These are phyloP conservation scores for Elsinoe ampelina DNA, from an alignment of 2,329 filamentous ascomycete species.

Conservation along the genomic window DNA sequence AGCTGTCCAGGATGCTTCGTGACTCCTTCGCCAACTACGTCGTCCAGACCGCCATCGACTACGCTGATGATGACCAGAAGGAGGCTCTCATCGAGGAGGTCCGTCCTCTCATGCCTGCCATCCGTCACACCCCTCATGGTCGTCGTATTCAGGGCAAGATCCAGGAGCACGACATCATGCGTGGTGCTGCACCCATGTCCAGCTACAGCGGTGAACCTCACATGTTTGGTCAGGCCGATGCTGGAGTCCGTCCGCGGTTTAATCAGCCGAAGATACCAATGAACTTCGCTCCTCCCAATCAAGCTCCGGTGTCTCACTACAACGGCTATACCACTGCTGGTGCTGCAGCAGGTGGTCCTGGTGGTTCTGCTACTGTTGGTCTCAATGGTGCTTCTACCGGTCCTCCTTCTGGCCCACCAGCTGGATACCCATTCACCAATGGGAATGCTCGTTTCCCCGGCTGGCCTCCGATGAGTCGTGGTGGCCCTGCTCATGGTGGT, in stretches of 20 bases:
- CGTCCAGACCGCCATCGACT: constrained; percentile 89
- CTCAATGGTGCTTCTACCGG: not conserved
- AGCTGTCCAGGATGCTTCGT: constrained; percentile 80
- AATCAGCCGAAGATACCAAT: not conserved
- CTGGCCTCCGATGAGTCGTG: constrained; percentile 10
- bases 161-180: constrained; percentile 39
- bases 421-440: constrained; percentile 3
- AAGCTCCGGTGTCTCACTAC: not conserved
- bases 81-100: constrained; percentile 71
- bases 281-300: not conserved
- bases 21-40: constrained; percentile 98
- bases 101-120: constrained; percentile 71
- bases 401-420: not conserved
- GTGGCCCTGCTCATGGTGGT: not conserved
- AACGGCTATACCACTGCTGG: not conserved
- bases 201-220: not conserved
- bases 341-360: not conserved
- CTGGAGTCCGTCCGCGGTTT: not conserved
- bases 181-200: constrained; percentile 17
- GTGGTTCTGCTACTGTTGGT: not conserved
- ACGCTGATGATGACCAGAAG: constrained; percentile 65
- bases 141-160: constrained; percentile 91
- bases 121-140: constrained; percentile 86
- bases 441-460: constrained; percentile 1
- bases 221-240: not conserved